A percentile compares a stretch with the other conserved stretches of the same genome.
phyloP scores from a whole-genome alignment of 352 stramenopile genomes.

The Phytophthora cryptogea region DNA sequence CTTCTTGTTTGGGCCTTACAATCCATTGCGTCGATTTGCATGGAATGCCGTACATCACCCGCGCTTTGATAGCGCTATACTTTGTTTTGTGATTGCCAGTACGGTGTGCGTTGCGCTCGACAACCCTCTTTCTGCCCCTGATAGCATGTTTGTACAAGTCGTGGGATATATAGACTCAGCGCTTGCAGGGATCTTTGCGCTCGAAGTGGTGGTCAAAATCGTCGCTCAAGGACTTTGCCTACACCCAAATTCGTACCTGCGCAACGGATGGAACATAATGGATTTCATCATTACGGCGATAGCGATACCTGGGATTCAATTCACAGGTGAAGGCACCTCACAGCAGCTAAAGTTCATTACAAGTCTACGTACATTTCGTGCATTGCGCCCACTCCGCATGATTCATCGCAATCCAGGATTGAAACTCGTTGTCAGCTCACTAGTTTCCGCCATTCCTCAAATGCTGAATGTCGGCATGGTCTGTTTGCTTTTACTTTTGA shows the following conservation, averaged over 20 bases:
- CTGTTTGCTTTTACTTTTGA: conserved; percentile 82
- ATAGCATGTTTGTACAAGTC: conserved; percentile 22
- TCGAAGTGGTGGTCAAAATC: conserved; percentile 84
- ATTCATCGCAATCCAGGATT: conserved; percentile 78
- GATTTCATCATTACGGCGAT: conserved; percentile 82
- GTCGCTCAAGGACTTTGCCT: conserved; percentile 68
- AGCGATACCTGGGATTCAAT: conserved; percentile 33
- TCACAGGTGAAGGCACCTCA: conserved; percentile 6
- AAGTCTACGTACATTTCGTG: conserved; percentile 64
- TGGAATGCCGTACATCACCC: conserved; percentile 50
- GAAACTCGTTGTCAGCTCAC: conserved; percentile 87
- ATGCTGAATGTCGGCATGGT: conserved; percentile 85
- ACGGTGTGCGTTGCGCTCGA: conserved; percentile 77
- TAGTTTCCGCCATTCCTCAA: conserved; percentile 78
- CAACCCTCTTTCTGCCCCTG: conserved; percentile 62
- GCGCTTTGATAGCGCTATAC: conserved; percentile 70
- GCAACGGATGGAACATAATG: conserved; percentile 85
- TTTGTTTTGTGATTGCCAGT: conserved; percentile 69
- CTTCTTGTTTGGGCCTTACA: conserved; percentile 40
- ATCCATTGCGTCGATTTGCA: conserved; percentile 36
- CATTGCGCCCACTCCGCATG: conserved; percentile 76
- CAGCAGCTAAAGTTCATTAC: conserved; percentile 43
- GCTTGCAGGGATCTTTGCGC: conserved; percentile 67
- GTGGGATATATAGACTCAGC: conserved; percentile 57
- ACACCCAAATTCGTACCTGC: conserved; percentile 63